A percentile compares a stretch with the other conserved stretches of the same genome.
Evolutionary conservation across 495 filamentous ascomycete species (phyloP).

Genomic region (Cryomyces minteri): DNA sequence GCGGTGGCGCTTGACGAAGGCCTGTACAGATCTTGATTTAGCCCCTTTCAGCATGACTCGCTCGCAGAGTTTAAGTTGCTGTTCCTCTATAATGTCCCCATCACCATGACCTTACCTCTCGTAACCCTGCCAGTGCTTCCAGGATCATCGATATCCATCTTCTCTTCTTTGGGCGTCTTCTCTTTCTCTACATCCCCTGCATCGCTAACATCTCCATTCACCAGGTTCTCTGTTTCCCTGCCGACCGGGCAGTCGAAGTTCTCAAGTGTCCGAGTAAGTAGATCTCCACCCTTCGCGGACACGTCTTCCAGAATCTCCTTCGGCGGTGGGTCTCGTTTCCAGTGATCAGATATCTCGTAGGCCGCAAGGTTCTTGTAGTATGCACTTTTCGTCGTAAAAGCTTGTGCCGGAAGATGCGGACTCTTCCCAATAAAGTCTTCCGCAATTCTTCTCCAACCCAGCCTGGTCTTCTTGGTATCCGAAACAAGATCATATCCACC

Average conservation of each 20-base stretch:
- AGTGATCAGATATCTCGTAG: conserved; percentile 57
- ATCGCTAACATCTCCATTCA: conserved; percentile 17
- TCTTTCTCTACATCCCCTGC: conserved; percentile 37
- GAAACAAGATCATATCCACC: conserved; percentile 65
- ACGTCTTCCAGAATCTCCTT: conserved; percentile 63
- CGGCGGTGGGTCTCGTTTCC: conserved; percentile 58
- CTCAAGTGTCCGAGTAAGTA: conserved; percentile 58
- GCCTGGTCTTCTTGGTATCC: conserved; percentile 47
- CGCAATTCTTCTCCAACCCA: conserved; percentile 58
- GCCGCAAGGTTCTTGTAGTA: conserved; percentile 77
- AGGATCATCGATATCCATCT: conserved; percentile 37
- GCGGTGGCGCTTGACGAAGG: conserved; percentile 60
- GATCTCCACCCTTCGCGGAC: conserved; percentile 54
- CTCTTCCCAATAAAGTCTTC: conserved; percentile 41
- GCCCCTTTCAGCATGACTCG: too few relatives aligned
- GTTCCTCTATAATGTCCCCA: background rate
- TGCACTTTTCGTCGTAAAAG: conserved; percentile 58
- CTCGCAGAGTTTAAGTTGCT: too few relatives aligned
- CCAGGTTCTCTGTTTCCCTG: conserved; percentile 18
- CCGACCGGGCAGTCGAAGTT: conserved; percentile 35
- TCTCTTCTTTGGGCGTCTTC: conserved; percentile 41
- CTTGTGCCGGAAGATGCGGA: conserved; percentile 48
- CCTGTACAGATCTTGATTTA: conserved; percentile 14
- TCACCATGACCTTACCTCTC: conserved; percentile 24
- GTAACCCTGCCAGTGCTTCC: conserved; percentile 40